Evolutionary conservation across 495 filamentous ascomycete species (phyloP), one percentile per base, ranked within the genome.

Genomic region (Penicillium atrosanguineum): DNA sequence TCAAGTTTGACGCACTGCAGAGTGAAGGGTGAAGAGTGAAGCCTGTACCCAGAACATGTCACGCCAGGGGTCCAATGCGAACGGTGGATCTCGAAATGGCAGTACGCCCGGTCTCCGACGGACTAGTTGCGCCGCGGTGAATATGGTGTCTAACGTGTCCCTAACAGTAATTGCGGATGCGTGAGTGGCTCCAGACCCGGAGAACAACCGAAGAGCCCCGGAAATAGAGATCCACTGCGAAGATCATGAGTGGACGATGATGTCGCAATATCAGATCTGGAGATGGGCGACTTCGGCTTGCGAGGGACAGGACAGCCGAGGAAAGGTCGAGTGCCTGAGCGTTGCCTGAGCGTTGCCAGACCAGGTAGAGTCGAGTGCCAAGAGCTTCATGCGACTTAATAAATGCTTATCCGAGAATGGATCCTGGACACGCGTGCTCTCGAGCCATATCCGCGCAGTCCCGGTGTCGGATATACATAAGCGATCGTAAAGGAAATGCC

Each of bases 201-300:
- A 8, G 46, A 23, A 48, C 36, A 18, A 34, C n/a, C 4, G 14
- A 50, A 41, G 11, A 20, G 20, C 26, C 31, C 25, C 45, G 25
- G 20, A 46, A 15, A 3, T 18, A 8, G 3, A 19, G 39, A 20
- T 42, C 21, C 48, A 51, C 48, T 7, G n/a, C 19, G 7, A 29
- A 16, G 28, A 28, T 45, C 31, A 25, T 48, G 45, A 44, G 28
- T 55, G 52, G 52, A 23, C 28, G 52, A 44, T 6, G 40, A 55
- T 55, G 46, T 55, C 52, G 46, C 52, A 41, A 55, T 49, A 41
- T 44, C 39, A 31, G 6, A 18, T 29, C 6, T 49, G n/a, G 36
- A 37, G 37, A 11, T 14, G 47, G 18, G n/a, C 15, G 20, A 49
- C 6, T 4, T 36, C 38, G 46, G 36, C 20, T 20, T 16, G 19